Evolutionary conservation across 2,329 filamentous ascomycete genomes (phyloP).

Genomic region (Xylariales sp.): DNA sequence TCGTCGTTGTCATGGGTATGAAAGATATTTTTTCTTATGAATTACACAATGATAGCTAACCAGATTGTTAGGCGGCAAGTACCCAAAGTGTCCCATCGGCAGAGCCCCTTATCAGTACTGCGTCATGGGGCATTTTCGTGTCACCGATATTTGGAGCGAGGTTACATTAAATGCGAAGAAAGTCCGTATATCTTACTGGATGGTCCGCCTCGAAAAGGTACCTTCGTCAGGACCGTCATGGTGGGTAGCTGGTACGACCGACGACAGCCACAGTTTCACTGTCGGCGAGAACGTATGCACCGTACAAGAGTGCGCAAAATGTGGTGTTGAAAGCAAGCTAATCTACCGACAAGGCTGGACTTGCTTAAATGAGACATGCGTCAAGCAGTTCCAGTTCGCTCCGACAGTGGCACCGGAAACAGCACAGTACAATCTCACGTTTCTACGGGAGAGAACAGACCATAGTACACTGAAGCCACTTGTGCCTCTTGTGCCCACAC

Average conservation of each 20-base stretch:
- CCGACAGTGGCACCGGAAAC: conserved; percentile 17
- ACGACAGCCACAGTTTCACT: conserved; percentile 22
- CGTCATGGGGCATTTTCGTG: conserved; percentile 64
- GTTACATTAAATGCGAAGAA: conserved; percentile 33
- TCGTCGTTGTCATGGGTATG: background rate
- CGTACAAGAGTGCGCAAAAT: conserved; percentile 32
- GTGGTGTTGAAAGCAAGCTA: conserved; percentile 32
- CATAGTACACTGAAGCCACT: conserved; percentile 34
- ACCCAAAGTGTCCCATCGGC: conserved; percentile 12
- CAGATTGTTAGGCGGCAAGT: conserved; percentile 3
- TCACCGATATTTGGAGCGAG: conserved; percentile 67
- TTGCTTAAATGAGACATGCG: conserved; percentile 36
- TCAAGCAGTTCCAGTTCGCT: conserved; percentile 41
- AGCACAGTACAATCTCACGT: conserved; percentile 50
- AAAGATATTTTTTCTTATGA: too few relatives aligned
- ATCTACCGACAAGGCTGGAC: conserved; percentile 29
- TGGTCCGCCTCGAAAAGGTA: conserved; percentile 63
- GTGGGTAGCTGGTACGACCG: conserved; percentile 45
- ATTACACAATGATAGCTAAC: background rate
- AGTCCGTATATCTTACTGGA: conserved; percentile 33
- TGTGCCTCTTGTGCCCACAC: conserved; percentile 31
- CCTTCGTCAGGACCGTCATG: conserved; percentile 46
- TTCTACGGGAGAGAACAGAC: conserved; percentile 48
- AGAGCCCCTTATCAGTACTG: too few relatives aligned
- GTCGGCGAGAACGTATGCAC: conserved; percentile 25